These are phyloP conservation scores for Penicillium canariense DNA, from an alignment of 495 filamentous ascomycete genomes.

Conservation along the genomic window DNA sequence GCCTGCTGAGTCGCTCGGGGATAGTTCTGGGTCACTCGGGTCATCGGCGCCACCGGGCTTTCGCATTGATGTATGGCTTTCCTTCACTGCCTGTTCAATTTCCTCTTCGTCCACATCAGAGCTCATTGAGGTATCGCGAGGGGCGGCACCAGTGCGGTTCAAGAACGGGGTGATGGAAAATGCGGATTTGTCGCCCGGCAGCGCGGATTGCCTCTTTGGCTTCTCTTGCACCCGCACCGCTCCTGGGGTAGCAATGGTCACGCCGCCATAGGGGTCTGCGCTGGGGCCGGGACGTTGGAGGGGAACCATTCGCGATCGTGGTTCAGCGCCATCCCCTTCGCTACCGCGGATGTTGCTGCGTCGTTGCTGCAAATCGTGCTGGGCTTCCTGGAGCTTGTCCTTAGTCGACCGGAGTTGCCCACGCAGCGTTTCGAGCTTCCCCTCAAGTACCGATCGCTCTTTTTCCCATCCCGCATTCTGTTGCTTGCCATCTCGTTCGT, in stretches of 20 bases:
- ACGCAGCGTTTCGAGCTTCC: constrained; percentile 63
- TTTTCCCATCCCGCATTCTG: constrained; percentile 47
- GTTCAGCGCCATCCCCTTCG: constrained; percentile 25
- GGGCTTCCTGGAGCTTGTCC: constrained; percentile 63
- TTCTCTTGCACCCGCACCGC: constrained; percentile 57
- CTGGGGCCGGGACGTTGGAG: constrained; percentile 41
- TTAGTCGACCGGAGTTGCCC: constrained; percentile 65
- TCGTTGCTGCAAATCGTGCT: constrained; percentile 44
- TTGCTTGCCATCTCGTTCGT: constrained; percentile 31
- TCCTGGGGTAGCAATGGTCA: constrained; percentile 66
- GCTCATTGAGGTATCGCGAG: constrained; percentile 41
- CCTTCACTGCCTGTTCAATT: constrained; percentile 8
- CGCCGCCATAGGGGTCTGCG: constrained; percentile 44
- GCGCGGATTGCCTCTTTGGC: constrained; percentile 47
- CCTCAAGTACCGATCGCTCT: constrained; percentile 58
- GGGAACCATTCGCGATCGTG: constrained; percentile 34
- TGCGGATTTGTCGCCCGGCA: constrained; percentile 77
- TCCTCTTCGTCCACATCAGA: constrained; percentile 35
- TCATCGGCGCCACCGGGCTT: constrained; percentile 7
- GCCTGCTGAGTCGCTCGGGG: not conserved
- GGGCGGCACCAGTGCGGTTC: constrained; percentile 64
- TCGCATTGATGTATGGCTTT: not conserved
- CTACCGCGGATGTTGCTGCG: constrained; percentile 24
- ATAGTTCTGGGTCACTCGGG: not conserved
- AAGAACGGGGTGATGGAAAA: constrained; percentile 94